Conservation (phyloP, 1,139 yeast species). For the Debaryomyces coudertii region DNA sequence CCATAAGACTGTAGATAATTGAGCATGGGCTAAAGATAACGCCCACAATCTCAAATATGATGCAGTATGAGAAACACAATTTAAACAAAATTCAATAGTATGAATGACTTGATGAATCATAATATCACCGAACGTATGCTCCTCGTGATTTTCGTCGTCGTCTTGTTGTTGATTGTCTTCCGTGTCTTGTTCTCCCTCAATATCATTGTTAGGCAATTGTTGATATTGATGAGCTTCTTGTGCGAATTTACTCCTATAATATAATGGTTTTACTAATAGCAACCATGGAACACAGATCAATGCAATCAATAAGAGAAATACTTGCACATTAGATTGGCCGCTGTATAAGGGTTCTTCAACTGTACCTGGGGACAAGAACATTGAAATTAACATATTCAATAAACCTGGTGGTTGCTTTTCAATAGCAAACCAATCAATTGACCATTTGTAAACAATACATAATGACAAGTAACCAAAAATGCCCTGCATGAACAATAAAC, state of each 20-base stretch:
- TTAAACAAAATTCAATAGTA: constrained; percentile 77
- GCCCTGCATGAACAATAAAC: constrained; percentile 79
- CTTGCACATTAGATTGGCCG: constrained; percentile 67
- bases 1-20: constrained; percentile 75
- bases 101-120: constrained; percentile 82
- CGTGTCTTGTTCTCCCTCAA: constrained; percentile 28
- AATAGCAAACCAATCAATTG: constrained; percentile 72
- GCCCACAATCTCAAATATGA: constrained; percentile 82
- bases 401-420: constrained; percentile 76
- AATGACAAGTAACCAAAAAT: constrained; percentile 77
- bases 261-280: constrained; percentile 67
- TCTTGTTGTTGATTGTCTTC: constrained; percentile 40
- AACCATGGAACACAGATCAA: constrained; percentile 78
- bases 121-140: constrained; percentile 68
- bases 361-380: constrained; percentile 79
- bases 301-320: constrained; percentile 60
- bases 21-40: constrained; percentile 76
- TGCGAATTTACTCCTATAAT: constrained; percentile 44
- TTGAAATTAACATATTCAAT: constrained; percentile 77
- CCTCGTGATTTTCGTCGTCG: constrained; percentile 57
- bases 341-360: constrained; percentile 67
- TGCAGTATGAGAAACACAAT: constrained; percentile 80
- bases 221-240: constrained; percentile 43
- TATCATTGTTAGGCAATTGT: constrained; percentile 27
- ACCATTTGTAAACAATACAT: constrained; percentile 79